phyloP scores from a whole-genome alignment of 1,139 yeast genomes.

The Oligophagozyma castellii region DNA sequence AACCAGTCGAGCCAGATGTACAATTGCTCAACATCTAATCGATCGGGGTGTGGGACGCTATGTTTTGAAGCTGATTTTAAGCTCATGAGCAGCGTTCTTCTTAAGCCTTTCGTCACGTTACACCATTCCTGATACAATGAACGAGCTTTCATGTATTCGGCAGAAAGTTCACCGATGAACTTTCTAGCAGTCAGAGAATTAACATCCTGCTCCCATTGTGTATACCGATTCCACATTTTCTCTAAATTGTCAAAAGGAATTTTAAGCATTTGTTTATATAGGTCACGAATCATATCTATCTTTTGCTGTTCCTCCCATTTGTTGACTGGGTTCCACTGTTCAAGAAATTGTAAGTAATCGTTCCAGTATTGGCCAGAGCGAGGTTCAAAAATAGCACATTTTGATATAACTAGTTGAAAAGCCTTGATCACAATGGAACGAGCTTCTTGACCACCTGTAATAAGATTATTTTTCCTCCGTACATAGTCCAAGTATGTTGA shows the following conservation, averaged over 20 bases:
- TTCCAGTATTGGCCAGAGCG: conserved; percentile 64
- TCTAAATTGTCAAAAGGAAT: conserved; percentile 69
- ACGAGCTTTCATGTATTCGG: conserved; percentile 83
- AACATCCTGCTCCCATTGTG: conserved; percentile 68
- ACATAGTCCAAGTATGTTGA: conserved; percentile 64
- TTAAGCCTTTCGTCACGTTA: conserved; percentile 37
- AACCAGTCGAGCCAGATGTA: conserved; percentile 64
- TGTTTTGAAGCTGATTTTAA: conserved; percentile 26
- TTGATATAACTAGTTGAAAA: conserved; percentile 66
- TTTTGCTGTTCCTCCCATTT: conserved; percentile 84
- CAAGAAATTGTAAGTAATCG: conserved; percentile 70
- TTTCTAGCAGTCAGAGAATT: conserved; percentile 73
- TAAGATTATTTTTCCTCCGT: conserved; percentile 62
- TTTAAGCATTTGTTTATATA: conserved; percentile 54
- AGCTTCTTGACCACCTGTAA: conserved; percentile 78
- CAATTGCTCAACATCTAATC: conserved; percentile 30
- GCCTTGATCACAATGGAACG: conserved; percentile 67
- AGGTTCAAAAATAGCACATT: conserved; percentile 64
- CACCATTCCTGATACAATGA: conserved; percentile 64
- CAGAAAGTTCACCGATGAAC: conserved; percentile 69
- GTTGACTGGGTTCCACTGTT: conserved; percentile 63
- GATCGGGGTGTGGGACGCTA: conserved; percentile 26
- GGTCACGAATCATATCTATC: conserved; percentile 60
- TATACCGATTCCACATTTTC: conserved; percentile 66
- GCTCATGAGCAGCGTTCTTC: conserved; percentile 23